phyloP scores from a whole-genome alignment of 495 filamentous ascomycete genomes.

The Aspergillus olivimuriae region DNA sequence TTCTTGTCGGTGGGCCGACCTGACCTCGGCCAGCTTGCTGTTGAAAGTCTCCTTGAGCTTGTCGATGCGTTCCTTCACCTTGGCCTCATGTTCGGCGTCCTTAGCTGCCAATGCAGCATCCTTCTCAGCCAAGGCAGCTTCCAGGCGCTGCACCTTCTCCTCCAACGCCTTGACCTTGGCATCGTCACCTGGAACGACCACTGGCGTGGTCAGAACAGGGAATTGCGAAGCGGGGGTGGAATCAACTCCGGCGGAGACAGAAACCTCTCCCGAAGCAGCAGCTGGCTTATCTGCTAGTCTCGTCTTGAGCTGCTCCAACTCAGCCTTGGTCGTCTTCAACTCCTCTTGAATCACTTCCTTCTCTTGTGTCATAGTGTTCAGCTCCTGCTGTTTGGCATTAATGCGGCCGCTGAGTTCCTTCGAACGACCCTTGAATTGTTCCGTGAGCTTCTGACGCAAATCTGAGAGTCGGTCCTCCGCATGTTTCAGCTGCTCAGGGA shows the following conservation, averaged over 20 bases:
- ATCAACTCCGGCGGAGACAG: conserved; percentile 21
- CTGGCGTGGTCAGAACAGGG: conserved; percentile 21
- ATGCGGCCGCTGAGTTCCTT: conserved; percentile 46
- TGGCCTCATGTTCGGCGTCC: conserved; percentile 45
- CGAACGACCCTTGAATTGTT: conserved; percentile 55
- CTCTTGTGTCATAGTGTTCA: conserved; percentile 41
- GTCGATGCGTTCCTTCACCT: conserved; percentile 59
- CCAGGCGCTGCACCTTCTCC: conserved; percentile 41
- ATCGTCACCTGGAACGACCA: conserved; percentile 22
- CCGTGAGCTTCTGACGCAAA: conserved; percentile 45
- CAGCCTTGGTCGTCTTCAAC: conserved; percentile 38
- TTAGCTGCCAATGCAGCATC: conserved; percentile 30
- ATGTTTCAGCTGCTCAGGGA: conserved; percentile 44
- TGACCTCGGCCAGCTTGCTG: conserved; percentile 60
- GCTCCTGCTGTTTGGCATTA: conserved; percentile 41
- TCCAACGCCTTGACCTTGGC: conserved; percentile 36
- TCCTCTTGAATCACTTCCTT: conserved; percentile 45
- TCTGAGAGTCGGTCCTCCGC: conserved; percentile 45
- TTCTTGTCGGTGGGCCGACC: conserved; percentile 47
- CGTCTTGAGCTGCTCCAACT: conserved; percentile 33
- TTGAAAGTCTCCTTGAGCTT: conserved; percentile 67
- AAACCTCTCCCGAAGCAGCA: conserved; percentile 11
- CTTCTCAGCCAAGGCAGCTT: conserved; percentile 45
- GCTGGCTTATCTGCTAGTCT: conserved; percentile 28
- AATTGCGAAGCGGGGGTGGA: conserved; percentile 37